phyloP scores from a whole-genome alignment of 2,329 filamentous ascomycete species.

The Colletotrichum spinosum region DNA sequence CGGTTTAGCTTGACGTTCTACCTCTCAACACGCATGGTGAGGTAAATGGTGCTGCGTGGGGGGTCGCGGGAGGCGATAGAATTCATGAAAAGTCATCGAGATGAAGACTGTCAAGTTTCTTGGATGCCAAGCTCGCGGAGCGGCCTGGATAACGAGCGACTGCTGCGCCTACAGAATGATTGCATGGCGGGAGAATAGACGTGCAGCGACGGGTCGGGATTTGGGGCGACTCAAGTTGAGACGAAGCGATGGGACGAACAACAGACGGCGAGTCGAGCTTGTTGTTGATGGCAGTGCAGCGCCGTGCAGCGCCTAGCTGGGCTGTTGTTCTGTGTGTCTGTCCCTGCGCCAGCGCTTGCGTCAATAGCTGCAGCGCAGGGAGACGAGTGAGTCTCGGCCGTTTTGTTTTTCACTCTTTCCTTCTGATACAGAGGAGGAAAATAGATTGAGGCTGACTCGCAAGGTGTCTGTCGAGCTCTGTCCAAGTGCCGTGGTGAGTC shows the following conservation, averaged over 20 bases:
- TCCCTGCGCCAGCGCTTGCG: background rate
- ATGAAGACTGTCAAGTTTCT: too few relatives aligned
- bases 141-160: background rate
- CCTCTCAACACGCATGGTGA: too few relatives aligned
- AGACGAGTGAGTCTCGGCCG: background rate
- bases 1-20: too few relatives aligned
- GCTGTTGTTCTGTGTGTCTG: background rate
- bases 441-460: too few relatives aligned
- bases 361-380: constrained; percentile 6
- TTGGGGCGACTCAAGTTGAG: background rate
- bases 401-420: too few relatives aligned
- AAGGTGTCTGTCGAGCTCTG: too few relatives aligned
- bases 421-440: background rate
- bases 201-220: too few relatives aligned
- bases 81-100: too few relatives aligned
- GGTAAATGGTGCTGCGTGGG: too few relatives aligned
- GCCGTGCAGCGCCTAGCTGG: too few relatives aligned
- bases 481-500: constrained; percentile 20
- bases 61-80: too few relatives aligned
- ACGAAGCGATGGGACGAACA: constrained; percentile 1
- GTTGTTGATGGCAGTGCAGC: background rate
- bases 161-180: background rate
- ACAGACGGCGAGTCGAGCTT: background rate
- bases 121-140: background rate
- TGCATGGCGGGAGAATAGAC: constrained; percentile 2